Base-by-base conservation (phyloP, 768 basidiomycete genomes). In the Trametes villosa region DNA sequence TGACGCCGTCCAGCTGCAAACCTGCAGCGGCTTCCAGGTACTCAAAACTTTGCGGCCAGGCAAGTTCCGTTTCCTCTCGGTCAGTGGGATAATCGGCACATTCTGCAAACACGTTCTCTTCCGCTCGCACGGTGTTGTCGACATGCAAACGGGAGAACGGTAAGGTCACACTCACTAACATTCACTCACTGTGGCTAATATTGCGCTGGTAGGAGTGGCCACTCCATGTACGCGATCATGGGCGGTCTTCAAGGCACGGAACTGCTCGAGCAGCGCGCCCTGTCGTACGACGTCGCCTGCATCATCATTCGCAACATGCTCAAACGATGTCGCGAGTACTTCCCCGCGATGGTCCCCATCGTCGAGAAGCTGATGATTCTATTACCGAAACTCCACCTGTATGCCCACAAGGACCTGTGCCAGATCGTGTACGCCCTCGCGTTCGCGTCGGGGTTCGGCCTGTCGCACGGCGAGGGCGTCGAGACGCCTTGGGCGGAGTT, bases 381-480 rank as follows among this genome's bases (percentile, higher is more conserved):
- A 4, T 22, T 56, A 4, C 60, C 53, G 15, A 62, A 57, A 22
- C 63, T 65, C 20, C 68, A 70, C 45, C 34, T 65, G 3, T 20
- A 42, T 17, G 68, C 53, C 9, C 68, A 70, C 46, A 55, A 59
- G 4, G 36, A 48, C 8, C 36, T 53, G 2, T 70, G 68, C 42
- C 62, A 64, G 41, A 27, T 48, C 17, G 26, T 55, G 1, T 69
- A 59, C 38, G 67, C 63, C 2, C 42, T 69, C 33, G 58, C 60
- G n/a, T 64, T 49, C 34, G 33, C 29, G 18, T 12, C 22, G 0
- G 57, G 63, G 2, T 57, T 57, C 24, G 69, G 66, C 5, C 41
- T 54, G 3, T 59, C 57, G 12, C 59, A 68, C 42, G 68, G 69
- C 1, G 68, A 70, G 42, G 57, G 42, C 17, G 52, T 67, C 3